Conservation (phyloP, 177 flowering plant species). For the Tripterygium wilfordii region DNA sequence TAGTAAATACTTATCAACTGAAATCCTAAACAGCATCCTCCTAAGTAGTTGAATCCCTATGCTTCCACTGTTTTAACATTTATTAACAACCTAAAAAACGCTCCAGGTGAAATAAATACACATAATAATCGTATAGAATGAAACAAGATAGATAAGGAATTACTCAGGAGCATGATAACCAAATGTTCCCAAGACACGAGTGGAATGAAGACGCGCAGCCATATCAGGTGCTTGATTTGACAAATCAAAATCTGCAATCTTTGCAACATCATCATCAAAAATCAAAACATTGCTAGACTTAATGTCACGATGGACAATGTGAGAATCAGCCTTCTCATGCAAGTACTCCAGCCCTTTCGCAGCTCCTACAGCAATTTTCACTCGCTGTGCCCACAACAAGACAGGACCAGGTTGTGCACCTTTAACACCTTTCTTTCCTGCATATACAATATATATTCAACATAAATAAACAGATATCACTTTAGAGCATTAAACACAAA, state of each 20-base stretch:
- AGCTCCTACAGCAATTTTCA: constrained; percentile 84
- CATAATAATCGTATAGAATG: too few species aligned
- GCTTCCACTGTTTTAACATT: too few species aligned
- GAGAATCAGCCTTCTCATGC: constrained; percentile 82
- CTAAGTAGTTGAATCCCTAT: not conserved
- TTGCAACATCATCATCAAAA: constrained; percentile 78
- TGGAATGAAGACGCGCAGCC: constrained; percentile 88
- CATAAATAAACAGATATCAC: not conserved
- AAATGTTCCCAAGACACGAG: constrained; percentile 90
- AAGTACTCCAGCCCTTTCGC: constrained; percentile 84
- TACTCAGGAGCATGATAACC: constrained; percentile 96
- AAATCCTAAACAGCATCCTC: not conserved
- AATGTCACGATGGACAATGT: constrained; percentile 71
- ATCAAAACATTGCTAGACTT: constrained; percentile 77
- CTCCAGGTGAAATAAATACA: too few species aligned
- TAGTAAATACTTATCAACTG: not conserved
- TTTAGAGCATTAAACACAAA: not conserved
- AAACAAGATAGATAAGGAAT: too few species aligned
- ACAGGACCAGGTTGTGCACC: constrained; percentile 87
- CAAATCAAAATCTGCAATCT: constrained; percentile 81
- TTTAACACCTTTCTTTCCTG: constrained; percentile 84
- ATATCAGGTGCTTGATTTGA: constrained; percentile 89
- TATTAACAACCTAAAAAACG: too few species aligned
- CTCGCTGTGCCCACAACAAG: constrained; percentile 71
- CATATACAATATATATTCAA: not conserved